Percentiles rank a stretch among this genome's conserved stretches.
These are phyloP conservation scores for Emergomyces orientalis DNA, from an alignment of 2,329 filamentous ascomycete genomes.

Conservation along the genomic window DNA sequence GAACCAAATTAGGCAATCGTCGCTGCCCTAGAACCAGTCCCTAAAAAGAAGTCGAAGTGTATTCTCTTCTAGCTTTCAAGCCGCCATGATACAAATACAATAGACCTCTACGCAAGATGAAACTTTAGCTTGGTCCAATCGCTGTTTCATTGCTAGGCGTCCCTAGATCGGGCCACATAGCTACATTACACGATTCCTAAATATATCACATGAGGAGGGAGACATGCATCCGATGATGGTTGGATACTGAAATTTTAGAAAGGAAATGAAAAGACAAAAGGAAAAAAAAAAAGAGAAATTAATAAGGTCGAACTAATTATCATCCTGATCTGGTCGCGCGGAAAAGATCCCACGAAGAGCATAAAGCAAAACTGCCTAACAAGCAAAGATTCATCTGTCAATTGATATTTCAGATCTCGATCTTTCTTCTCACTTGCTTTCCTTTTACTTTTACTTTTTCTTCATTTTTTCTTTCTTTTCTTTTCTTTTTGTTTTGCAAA, in stretches of 20 bases:
- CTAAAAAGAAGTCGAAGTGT: slow-evolving; percentile 71
- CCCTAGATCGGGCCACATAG: not conserved
- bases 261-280: not conserved
- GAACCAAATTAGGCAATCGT: slow-evolving; percentile 68
- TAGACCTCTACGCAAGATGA: slow-evolving; percentile 1
- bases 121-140: not conserved
- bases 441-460: not conserved
- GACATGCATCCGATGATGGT: not conserved
- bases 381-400: not conserved
- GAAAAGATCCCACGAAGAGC: not conserved
- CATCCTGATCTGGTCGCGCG: not conserved
- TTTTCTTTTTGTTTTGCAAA: not conserved
- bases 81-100: slow-evolving; percentile 1
- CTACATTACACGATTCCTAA: not conserved
- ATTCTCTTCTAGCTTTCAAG: slow-evolving; percentile 50
- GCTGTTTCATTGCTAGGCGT: slow-evolving; percentile 1
- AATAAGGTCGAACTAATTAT: not conserved
- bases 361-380: not conserved
- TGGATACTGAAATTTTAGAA: not conserved
- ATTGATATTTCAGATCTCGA: not conserved
- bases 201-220: not conserved
- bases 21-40: slow-evolving; percentile 78
- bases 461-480: too few species aligned
- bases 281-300: not conserved
- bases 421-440: not conserved